phyloP scores from a whole-genome alignment of 176 grass and related monocot genomes.

The Avena atlantica region DNA sequence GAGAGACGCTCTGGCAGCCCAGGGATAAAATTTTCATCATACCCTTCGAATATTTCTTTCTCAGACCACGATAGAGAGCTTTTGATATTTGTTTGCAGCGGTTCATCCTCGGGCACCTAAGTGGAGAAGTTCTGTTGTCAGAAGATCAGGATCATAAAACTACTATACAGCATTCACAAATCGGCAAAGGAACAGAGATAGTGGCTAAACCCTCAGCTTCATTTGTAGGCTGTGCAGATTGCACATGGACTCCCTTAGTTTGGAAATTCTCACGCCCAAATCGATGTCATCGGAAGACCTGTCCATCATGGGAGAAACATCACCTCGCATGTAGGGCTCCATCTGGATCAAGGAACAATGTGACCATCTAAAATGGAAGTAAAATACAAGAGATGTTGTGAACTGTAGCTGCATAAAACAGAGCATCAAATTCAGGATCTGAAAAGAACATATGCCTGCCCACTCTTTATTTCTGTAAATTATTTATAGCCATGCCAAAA shows the following conservation, averaged over 20 bases:
- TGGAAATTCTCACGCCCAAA: slow-evolving; percentile 63
- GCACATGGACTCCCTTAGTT: slow-evolving; percentile 70
- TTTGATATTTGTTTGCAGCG: slow-evolving; percentile 85
- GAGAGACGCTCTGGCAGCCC: slow-evolving; percentile 70
- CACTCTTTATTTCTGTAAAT: slow-evolving; percentile 16
- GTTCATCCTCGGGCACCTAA: slow-evolving; percentile 80
- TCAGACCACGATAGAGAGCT: slow-evolving; percentile 86
- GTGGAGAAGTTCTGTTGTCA: slow-evolving; percentile 32
- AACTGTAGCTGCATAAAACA: slow-evolving; percentile 33
- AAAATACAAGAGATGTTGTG: slow-evolving; percentile 42
- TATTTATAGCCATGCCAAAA: slow-evolving; percentile 21
- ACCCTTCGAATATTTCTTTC: slow-evolving; percentile 54
- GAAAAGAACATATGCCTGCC: not conserved
- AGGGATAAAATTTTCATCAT: slow-evolving; percentile 73
- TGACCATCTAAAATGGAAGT: slow-evolving; percentile 69
- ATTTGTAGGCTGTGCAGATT: slow-evolving; percentile 90
- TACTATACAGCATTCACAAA: slow-evolving; percentile 27
- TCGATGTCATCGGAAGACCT: slow-evolving; percentile 45
- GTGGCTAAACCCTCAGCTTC: slow-evolving; percentile 71
- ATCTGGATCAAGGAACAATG: slow-evolving; percentile 80
- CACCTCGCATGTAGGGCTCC: slow-evolving; percentile 86
- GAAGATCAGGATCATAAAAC: not conserved
- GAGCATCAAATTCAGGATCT: not conserved
- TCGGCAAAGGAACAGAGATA: not conserved
- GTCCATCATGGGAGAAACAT: slow-evolving; percentile 75